phyloP scores from a whole-genome alignment of 176 grass and related monocot species.

The Lolium multiflorum region DNA sequence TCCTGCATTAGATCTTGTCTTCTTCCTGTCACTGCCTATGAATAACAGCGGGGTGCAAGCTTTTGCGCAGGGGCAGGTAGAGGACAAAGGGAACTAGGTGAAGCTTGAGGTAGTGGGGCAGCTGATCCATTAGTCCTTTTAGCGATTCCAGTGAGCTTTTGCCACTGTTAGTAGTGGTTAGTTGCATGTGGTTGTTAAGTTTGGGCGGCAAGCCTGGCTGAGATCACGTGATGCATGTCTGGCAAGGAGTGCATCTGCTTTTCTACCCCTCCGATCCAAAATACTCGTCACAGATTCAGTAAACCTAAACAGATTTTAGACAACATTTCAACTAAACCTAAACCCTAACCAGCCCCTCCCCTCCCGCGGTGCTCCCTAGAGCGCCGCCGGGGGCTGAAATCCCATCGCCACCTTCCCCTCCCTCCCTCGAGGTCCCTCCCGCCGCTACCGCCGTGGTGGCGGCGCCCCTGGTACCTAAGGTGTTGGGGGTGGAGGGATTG shows the following conservation, averaged over 20 bases:
- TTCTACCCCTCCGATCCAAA: background rate
- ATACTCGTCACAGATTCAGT: no score
- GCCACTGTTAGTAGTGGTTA: background rate
- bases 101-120: constrained; percentile 45
- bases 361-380: no score
- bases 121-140: constrained; percentile 40
- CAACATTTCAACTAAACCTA: no score
- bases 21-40: constrained; percentile 32
- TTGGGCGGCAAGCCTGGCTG: constrained; percentile 13
- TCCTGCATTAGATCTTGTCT: constrained; percentile 34
- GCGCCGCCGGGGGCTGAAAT: no score
- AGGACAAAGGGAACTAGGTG: constrained; percentile 43
- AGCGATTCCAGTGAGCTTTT: background rate
- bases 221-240: constrained; percentile 29
- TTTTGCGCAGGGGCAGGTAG: constrained; percentile 15
- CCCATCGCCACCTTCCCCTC: no score
- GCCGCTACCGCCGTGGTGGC: no score
- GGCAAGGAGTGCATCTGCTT: background rate
- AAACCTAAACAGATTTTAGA: no score
- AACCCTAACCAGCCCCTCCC: no score
- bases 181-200: constrained; percentile 43
- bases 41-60: constrained; percentile 35
- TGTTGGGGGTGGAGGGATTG: no score
- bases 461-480: no score
- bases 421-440: no score